These are phyloP conservation scores for Schizosaccharomyces osmophilus DNA, from an alignment of 805 yeast genomes.

Conservation along the genomic window DNA sequence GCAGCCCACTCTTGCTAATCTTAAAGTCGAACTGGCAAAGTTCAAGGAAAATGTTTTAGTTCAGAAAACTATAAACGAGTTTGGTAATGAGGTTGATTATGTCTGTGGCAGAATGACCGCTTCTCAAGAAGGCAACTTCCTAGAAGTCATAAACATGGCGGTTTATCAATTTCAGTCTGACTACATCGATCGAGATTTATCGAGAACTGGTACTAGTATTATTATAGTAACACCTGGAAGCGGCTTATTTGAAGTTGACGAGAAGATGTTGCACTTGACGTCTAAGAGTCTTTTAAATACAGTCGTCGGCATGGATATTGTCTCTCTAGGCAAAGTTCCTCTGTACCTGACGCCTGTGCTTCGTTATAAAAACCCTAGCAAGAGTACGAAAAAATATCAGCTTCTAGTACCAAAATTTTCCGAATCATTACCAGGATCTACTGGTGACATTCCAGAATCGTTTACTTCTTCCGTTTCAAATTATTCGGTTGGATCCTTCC, in stretches of 20 bases:
- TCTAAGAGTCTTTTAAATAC: conserved; percentile 49
- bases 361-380: conserved; percentile 26
- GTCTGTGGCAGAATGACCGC: conserved; percentile 52
- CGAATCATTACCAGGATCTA: neutral
- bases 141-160: conserved; percentile 72
- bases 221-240: conserved; percentile 76
- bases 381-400: conserved; percentile 13
- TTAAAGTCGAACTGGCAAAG: conserved; percentile 61
- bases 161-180: conserved; percentile 53
- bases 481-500: neutral
- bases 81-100: conserved; percentile 12
- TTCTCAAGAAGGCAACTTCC: conserved; percentile 64
- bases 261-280: conserved; percentile 46
- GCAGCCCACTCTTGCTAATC: conserved; percentile 74
- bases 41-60: conserved; percentile 52
- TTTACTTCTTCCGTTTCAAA: conserved; percentile 14
- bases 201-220: conserved; percentile 79
- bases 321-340: conserved; percentile 77
- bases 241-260: conserved; percentile 80
- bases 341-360: conserved; percentile 78
- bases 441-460: conserved; percentile 7
- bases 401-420: neutral
- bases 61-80: conserved; percentile 14
- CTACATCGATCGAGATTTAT: conserved; percentile 59
- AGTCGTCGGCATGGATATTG: conserved; percentile 70